These are phyloP conservation scores for Colletotrichum agaves DNA, from an alignment of 2,329 filamentous ascomycete species.

Conservation along the genomic window DNA sequence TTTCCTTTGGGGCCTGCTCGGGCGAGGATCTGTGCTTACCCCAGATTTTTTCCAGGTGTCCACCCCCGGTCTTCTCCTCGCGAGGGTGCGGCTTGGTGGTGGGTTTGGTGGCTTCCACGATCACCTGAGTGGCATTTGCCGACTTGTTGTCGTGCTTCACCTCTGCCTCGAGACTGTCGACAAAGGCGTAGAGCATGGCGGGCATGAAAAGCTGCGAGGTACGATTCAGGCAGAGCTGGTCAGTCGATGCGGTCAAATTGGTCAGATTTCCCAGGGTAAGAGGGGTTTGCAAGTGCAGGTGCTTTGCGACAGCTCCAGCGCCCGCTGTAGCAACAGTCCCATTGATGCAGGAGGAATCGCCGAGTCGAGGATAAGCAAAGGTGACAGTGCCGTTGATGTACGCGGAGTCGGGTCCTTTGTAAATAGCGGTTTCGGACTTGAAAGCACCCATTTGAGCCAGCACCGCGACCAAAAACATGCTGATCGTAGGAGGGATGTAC, in stretches of 20 bases:
- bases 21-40: constrained; percentile 2
- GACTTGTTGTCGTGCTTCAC: constrained; percentile 5
- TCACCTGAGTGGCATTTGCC: constrained; percentile 6
- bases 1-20: not conserved
- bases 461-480: constrained; percentile 52
- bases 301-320: constrained; percentile 43
- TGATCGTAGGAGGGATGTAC: constrained; percentile 53
- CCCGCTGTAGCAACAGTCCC: constrained; percentile 43
- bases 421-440: constrained; percentile 48
- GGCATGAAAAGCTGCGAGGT: constrained; percentile 45
- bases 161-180: constrained; percentile 36
- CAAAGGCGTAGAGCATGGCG: constrained; percentile 44
- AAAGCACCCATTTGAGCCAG: constrained; percentile 52
- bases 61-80: constrained; percentile 5
- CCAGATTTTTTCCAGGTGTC: constrained; percentile 22
- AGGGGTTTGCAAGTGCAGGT: constrained; percentile 44
- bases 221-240: constrained; percentile 48
- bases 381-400: constrained; percentile 54
- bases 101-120: not conserved
- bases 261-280: constrained; percentile 46
- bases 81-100: not conserved
- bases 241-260: constrained; percentile 39
- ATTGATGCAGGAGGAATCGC: constrained; percentile 44
- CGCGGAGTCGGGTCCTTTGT: constrained; percentile 50
- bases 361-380: constrained; percentile 36